Evolutionary conservation across 2,329 filamentous ascomycete genomes (phyloP).

Genomic region (Fusarium pininemorale): DNA sequence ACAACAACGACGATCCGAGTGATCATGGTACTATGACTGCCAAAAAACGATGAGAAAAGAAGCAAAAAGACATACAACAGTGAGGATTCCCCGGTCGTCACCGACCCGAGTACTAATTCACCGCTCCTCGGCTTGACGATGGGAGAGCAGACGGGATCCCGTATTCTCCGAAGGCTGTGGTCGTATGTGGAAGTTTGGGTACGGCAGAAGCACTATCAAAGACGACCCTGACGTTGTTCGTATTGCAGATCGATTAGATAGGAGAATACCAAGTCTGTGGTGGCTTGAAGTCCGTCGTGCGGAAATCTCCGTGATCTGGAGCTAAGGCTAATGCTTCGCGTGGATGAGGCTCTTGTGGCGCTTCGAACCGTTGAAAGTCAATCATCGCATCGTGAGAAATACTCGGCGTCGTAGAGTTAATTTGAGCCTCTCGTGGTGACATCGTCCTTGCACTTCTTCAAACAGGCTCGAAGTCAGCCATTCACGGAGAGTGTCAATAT

Average conservation of each 20-base stretch:
- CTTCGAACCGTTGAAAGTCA: not conserved
- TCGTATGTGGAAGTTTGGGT: not conserved
- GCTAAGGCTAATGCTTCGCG: not conserved
- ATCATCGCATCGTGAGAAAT: not conserved
- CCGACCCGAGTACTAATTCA: constrained; percentile 17
- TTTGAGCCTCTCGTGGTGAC: not conserved
- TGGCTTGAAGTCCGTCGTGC: not conserved
- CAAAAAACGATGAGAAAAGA: not conserved
- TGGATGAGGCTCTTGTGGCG: constrained; percentile 14
- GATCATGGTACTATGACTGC: accelerated
- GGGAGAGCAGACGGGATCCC: constrained; percentile 26
- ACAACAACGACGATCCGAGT: not conserved
- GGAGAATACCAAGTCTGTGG: not conserved
- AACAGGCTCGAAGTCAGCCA: too few species aligned
- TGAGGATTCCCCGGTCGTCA: constrained; percentile 20
- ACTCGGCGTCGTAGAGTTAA: not conserved
- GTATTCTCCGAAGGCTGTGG: constrained; percentile 21
- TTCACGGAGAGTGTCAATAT: accelerated
- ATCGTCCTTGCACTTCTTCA: too few species aligned
- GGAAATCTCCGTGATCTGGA: not conserved
- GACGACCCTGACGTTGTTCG: accelerated
- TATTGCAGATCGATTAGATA: not conserved
- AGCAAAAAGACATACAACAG: constrained; percentile 16
- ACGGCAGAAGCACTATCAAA: not conserved
- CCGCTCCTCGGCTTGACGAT: constrained; percentile 15